These are phyloP conservation scores for Irpex sp. DNA, from an alignment of 1,284 basidiomycete genomes.

Conservation along the genomic window DNA sequence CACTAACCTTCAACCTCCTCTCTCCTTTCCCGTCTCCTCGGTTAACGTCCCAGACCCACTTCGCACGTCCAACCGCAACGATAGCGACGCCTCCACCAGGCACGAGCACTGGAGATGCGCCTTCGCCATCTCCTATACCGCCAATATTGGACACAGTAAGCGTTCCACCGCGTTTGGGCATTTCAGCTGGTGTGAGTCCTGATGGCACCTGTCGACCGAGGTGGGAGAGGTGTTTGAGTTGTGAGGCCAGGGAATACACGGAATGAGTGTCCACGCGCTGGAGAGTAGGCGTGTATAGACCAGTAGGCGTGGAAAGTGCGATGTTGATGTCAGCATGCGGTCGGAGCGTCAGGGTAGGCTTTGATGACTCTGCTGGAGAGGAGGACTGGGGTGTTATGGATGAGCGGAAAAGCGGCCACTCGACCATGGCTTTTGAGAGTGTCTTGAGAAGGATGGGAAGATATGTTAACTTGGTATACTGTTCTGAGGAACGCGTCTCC, in stretches of 20 bases:
- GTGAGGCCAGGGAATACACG: conserved; percentile 64
- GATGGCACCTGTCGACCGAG: conserved; percentile 65
- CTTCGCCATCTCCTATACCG: conserved; percentile 70
- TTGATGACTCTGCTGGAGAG: conserved; percentile 25
- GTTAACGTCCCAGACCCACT: conserved; percentile 76
- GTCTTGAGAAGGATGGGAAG: conserved; percentile 87
- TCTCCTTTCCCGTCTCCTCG: conserved; percentile 44
- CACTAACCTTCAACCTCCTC: conserved; percentile 66
- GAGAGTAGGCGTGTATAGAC: conserved; percentile 85
- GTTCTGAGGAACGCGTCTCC: conserved; percentile 40
- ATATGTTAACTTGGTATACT: conserved; percentile 71
- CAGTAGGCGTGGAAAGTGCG: conserved; percentile 78
- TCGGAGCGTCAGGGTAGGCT: conserved; percentile 66
- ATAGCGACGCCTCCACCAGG: conserved; percentile 90
- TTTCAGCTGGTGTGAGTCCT: conserved; percentile 58
- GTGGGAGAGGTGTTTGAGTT: conserved; percentile 57
- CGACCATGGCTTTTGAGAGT: conserved; percentile 74
- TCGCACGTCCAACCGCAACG: conserved; percentile 83
- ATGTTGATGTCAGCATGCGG: conserved; percentile 71
- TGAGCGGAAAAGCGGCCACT: conserved; percentile 80
- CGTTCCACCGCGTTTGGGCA: conserved; percentile 71
- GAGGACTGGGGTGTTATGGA: conserved; percentile 50
- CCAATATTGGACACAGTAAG: conserved; percentile 89
- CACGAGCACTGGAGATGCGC: conserved; percentile 77
- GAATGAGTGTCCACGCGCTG: conserved; percentile 55